Evolutionary conservation across 768 basidiomycete genomes (phyloP).

Genomic region (Brasilioporus rufonigricans): DNA sequence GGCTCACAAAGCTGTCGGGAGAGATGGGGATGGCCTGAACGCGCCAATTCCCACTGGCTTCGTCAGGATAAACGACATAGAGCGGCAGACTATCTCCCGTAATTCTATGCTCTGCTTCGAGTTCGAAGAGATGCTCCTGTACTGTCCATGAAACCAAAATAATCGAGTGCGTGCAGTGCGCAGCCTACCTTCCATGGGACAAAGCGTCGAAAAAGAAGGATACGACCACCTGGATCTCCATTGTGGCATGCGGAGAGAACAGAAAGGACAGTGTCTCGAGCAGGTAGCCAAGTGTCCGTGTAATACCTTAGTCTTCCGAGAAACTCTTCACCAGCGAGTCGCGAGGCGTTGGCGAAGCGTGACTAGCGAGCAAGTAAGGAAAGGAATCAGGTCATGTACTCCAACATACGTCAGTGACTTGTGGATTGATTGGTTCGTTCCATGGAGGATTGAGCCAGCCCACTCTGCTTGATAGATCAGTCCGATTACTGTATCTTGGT

Average conservation of each 20-base stretch:
- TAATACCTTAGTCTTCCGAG: constrained; percentile 76
- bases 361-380: constrained; percentile 40
- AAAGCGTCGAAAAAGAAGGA: constrained; percentile 78
- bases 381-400: background rate
- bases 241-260: constrained; percentile 53
- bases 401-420: constrained; percentile 66
- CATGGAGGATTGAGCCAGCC: constrained; percentile 85
- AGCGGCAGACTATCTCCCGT: constrained; percentile 54
- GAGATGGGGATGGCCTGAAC: constrained; percentile 87
- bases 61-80: constrained; percentile 91
- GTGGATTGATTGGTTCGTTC: constrained; percentile 76
- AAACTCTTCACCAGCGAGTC: constrained; percentile 84
- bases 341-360: constrained; percentile 76
- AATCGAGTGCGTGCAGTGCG: background rate
- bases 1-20: constrained; percentile 82
- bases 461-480: constrained; percentile 85
- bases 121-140: constrained; percentile 87
- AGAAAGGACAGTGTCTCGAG: constrained; percentile 71
- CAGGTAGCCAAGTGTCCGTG: constrained; percentile 89
- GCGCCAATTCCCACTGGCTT: constrained; percentile 73
- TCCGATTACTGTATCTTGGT: constrained; percentile 71
- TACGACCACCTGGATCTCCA: constrained; percentile 69
- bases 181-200: constrained; percentile 80
- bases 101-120: constrained; percentile 61
- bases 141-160: constrained; percentile 14